Evolutionary conservation across 1,284 basidiomycete genomes (phyloP).

Genomic region (Pseudozyma thailandica): DNA sequence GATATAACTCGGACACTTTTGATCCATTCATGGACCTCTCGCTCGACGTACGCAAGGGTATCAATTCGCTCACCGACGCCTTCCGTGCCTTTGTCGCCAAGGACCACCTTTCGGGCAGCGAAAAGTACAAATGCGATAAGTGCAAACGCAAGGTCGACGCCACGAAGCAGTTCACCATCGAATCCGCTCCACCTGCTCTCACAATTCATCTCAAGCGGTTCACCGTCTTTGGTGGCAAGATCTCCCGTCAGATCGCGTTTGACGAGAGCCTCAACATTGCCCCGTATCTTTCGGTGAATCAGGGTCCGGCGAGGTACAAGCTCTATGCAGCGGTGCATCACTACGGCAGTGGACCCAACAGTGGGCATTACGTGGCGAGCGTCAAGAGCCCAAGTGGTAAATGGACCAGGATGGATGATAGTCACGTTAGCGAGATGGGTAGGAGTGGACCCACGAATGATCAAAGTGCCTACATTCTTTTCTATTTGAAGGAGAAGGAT

Average conservation of each 20-base stretch:
- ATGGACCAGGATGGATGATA: slow-evolving; percentile 97
- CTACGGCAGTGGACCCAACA: slow-evolving; percentile 89
- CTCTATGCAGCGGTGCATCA: slow-evolving; percentile 94
- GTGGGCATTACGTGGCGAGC: slow-evolving; percentile 93
- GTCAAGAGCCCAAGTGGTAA: slow-evolving; percentile 78
- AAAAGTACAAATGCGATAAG: slow-evolving; percentile 98
- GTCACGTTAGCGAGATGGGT: slow-evolving; percentile 73
- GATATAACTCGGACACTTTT: slow-evolving; percentile 92
- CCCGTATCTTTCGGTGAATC: slow-evolving; percentile 80
- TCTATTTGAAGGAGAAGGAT: slow-evolving; percentile 79
- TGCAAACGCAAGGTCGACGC: slow-evolving; percentile 89
- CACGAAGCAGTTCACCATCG: slow-evolving; percentile 86
- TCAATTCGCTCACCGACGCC: slow-evolving; percentile 77
- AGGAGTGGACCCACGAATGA: slow-evolving; percentile 70
- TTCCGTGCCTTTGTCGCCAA: slow-evolving; percentile 83
- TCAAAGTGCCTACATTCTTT: slow-evolving; percentile 90
- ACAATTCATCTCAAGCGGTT: slow-evolving; percentile 98
- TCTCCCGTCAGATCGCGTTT: slow-evolving; percentile 81
- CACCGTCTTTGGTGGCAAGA: slow-evolving; percentile 77
- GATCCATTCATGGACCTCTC: slow-evolving; percentile 92
- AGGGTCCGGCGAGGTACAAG: slow-evolving; percentile 76
- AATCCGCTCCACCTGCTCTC: slow-evolving; percentile 87
- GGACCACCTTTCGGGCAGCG: slow-evolving; percentile 85
- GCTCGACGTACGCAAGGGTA: slow-evolving; percentile 70
- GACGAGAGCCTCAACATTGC: slow-evolving; percentile 81